Evolutionary conservation across 192 early-diverging fungal genomes (phyloP).

Genomic region (Coemansia sp.): DNA sequence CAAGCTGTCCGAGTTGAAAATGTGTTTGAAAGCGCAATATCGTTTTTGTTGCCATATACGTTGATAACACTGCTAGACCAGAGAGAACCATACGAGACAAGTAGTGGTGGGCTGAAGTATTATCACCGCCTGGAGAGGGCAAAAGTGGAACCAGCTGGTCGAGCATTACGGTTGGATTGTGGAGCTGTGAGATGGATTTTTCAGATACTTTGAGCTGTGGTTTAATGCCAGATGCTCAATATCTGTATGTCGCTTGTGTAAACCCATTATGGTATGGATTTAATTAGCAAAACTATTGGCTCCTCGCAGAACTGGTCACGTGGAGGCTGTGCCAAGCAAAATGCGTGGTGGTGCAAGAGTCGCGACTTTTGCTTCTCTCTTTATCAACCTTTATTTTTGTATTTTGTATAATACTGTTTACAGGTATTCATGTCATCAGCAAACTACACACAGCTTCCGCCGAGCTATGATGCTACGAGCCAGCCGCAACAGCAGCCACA

Average conservation of each 20-base stretch:
- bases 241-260: too few relatives aligned
- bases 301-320: neutral
- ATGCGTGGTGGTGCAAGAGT: neutral
- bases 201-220: too few relatives aligned
- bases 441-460: constrained; percentile 48
- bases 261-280: too few relatives aligned
- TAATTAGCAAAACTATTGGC: too few relatives aligned
- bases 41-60: neutral
- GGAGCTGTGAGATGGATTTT: neutral
- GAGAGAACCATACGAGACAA: neutral
- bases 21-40: neutral
- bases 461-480: constrained; percentile 24
- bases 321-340: neutral
- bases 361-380: neutral
- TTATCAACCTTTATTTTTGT: neutral
- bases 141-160: neutral
- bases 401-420: neutral
- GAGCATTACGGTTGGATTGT: neutral
- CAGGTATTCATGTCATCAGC: constrained; percentile 33
- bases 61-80: neutral
- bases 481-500: neutral
- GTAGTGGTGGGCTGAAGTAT: neutral
- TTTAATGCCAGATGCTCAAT: too few relatives aligned
- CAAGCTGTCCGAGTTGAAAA: neutral
- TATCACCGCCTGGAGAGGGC: neutral